Percentiles rank a stretch among this genome's conserved stretches.
Evolutionary conservation across 306 rosid species (phyloP).

Genomic region (Sesbania bispinosa): DNA sequence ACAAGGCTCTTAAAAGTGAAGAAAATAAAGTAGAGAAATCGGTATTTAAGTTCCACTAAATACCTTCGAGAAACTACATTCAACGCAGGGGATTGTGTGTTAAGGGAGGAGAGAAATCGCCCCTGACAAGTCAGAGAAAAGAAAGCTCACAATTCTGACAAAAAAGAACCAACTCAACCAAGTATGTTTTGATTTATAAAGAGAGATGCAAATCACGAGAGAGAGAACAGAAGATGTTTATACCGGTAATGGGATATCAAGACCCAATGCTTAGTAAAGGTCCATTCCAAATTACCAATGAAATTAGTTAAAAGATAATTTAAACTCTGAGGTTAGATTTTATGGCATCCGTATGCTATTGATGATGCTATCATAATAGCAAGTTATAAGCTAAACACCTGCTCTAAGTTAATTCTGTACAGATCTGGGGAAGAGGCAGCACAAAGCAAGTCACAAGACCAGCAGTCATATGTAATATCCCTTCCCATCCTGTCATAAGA

Average conservation of each 20-base stretch:
- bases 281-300: slow-evolving; percentile 4
- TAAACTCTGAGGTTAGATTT: slow-evolving; percentile 3
- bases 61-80: slow-evolving; percentile 92
- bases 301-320: not conserved
- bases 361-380: not conserved
- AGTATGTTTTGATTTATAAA: not conserved
- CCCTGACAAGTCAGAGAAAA: slow-evolving; percentile 56
- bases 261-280: slow-evolving; percentile 1
- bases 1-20: slow-evolving; percentile 18
- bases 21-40: slow-evolving; percentile 25
- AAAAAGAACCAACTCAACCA: slow-evolving; percentile 6
- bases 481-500: slow-evolving; percentile 82
- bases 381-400: slow-evolving; percentile 47
- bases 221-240: not conserved
- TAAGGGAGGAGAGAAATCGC: slow-evolving; percentile 74
- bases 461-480: slow-evolving; percentile 69
- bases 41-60: slow-evolving; percentile 21
- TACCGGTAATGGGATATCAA: not conserved
- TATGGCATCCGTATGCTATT: not conserved
- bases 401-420: slow-evolving; percentile 87
- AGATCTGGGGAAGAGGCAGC: slow-evolving; percentile 94
- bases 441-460: slow-evolving; percentile 97
- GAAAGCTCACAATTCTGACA: not conserved
- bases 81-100: slow-evolving; percentile 78
- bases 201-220: not conserved